A percentile compares a stretch with the other conserved stretches of the same genome.
Evolutionary conservation across 2,329 filamentous ascomycete genomes (phyloP).

Genomic region (Epichloe hybrida): DNA sequence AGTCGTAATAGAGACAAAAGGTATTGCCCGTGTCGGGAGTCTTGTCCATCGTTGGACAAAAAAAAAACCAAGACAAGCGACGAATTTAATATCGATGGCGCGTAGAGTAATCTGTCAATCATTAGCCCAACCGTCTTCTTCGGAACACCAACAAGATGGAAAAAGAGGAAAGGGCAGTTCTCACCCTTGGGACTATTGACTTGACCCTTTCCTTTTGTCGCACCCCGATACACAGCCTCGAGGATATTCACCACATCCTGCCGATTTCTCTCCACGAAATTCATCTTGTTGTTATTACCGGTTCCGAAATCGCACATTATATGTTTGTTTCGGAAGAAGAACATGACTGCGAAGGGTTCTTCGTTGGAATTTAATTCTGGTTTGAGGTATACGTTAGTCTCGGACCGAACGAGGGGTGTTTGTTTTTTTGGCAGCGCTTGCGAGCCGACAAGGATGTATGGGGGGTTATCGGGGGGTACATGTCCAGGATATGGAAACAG

Average conservation of each 20-base stretch:
- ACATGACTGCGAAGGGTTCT: slow-evolving; percentile 90
- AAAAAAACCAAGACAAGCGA: not conserved
- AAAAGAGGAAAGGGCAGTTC: not conserved
- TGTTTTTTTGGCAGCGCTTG: too few relatives aligned
- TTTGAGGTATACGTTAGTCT: not conserved
- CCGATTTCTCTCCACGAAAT: slow-evolving; percentile 90
- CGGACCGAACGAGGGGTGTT: too few relatives aligned
- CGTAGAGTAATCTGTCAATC: slow-evolving; percentile 20
- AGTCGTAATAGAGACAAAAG: not conserved
- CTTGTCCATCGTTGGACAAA: not conserved
- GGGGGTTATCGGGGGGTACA: too few relatives aligned
- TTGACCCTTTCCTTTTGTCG: slow-evolving; percentile 92
- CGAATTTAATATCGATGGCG: slow-evolving; percentile 22
- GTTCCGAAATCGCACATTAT: slow-evolving; percentile 98
- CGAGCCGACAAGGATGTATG: too few relatives aligned
- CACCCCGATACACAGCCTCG: slow-evolving; percentile 95
- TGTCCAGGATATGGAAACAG: not conserved
- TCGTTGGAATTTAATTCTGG: slow-evolving; percentile 7
- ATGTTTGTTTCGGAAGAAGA: slow-evolving; percentile 94
- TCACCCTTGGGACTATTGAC: slow-evolving; percentile 82
- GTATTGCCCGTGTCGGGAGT: not conserved
- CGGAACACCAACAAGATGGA: not conserved
- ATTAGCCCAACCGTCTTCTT: not conserved
- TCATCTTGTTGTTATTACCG: slow-evolving; percentile 97
- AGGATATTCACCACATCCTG: slow-evolving; percentile 98